These are phyloP conservation scores for Trichomonas tenax DNA, from an alignment of 208 protist species.

Conservation along the genomic window DNA sequence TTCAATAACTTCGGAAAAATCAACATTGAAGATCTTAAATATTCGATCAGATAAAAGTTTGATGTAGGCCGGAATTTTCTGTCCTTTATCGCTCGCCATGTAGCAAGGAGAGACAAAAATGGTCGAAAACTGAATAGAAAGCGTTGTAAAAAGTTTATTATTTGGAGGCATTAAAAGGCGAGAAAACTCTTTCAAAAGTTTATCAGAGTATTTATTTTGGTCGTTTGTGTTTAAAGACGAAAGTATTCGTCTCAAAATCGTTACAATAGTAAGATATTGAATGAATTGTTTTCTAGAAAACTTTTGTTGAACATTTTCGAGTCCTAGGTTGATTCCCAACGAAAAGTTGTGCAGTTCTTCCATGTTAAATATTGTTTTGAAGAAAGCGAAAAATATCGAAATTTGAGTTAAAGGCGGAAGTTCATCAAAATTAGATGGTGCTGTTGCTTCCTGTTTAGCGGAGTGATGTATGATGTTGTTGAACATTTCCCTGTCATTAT, in stretches of 20 bases:
- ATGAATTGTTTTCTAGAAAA: background rate
- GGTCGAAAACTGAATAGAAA: background rate
- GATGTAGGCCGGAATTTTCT: background rate
- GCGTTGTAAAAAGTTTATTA: background rate
- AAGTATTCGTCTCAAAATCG: background rate
- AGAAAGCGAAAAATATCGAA: background rate
- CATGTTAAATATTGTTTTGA: background rate
- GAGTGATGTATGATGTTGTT: background rate
- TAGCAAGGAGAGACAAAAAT: background rate
- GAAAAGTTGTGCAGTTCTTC: background rate
- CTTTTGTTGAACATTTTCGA: background rate
- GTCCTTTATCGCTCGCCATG: background rate
- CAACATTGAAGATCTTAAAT: background rate
- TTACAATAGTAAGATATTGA: background rate
- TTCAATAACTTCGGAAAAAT: background rate
- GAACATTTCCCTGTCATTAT: background rate
- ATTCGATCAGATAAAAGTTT: background rate
- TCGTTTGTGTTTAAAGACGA: background rate
- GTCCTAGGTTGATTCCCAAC: background rate
- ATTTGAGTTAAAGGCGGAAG: background rate
- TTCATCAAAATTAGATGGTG: background rate
- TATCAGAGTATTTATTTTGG: background rate
- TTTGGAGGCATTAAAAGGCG: background rate
- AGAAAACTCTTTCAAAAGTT: background rate
- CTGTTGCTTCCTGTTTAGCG: background rate